Percentiles rank a stretch among this genome's conserved stretches.
These are phyloP conservation scores for Saccharomycopsis schoenii DNA, from an alignment of 805 yeast species.

Conservation along the genomic window DNA sequence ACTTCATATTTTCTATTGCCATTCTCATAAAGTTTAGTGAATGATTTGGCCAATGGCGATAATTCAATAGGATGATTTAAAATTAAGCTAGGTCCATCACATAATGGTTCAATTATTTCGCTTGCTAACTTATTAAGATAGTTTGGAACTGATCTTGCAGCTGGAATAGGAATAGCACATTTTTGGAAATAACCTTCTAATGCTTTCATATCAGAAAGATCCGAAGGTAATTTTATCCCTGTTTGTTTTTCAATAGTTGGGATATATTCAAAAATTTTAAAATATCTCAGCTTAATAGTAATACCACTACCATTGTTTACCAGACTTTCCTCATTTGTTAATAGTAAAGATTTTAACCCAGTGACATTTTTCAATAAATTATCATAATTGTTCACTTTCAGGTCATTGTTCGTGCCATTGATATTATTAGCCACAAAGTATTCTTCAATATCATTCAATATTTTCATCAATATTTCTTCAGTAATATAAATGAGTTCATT, in stretches of 20 bases:
- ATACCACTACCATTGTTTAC: background rate
- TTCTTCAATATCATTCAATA: background rate
- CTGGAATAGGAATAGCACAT: constrained; percentile 31
- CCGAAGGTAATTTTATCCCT: constrained; percentile 39
- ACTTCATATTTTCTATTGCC: constrained; percentile 27
- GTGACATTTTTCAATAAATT: background rate
- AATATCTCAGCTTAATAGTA: constrained; percentile 17
- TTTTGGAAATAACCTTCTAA: constrained; percentile 32
- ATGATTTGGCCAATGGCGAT: constrained; percentile 83
- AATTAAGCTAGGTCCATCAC: constrained; percentile 59
- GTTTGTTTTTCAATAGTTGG: constrained; percentile 48
- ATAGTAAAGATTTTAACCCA: background rate
- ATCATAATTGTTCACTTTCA: background rate
- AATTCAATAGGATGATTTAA: constrained; percentile 73
- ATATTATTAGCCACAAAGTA: background rate
- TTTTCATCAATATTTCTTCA: constrained; percentile 8
- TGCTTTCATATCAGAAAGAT: constrained; percentile 29
- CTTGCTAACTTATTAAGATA: constrained; percentile 58
- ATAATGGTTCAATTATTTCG: constrained; percentile 53
- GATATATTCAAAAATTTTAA: constrained; percentile 52
- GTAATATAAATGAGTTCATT: constrained; percentile 77
- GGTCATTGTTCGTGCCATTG: background rate
- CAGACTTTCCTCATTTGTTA: background rate
- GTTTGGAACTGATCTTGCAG: constrained; percentile 41
- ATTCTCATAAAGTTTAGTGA: constrained; percentile 24